A percentile compares a stretch with the other conserved stretches of the same genome.
Conservation (phyloP, 352 stramenopile species). For the Phytopythium montanum region DNA sequence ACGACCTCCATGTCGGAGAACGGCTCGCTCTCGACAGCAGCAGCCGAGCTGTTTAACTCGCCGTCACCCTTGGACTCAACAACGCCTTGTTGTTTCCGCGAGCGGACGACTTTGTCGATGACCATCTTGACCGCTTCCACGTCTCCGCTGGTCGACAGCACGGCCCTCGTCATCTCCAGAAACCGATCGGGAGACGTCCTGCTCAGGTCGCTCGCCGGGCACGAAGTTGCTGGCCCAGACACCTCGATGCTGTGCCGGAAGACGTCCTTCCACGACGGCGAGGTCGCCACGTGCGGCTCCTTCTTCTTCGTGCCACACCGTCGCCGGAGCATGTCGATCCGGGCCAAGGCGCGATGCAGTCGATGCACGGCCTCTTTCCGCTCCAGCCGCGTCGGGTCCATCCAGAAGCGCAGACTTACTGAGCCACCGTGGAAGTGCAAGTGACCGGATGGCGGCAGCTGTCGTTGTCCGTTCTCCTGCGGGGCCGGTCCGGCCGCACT, state of each 20-base stretch:
- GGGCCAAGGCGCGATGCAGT: slow-evolving; percentile 9
- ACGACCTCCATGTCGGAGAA: slow-evolving; percentile 16
- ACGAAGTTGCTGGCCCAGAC: neutral
- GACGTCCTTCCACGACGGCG: slow-evolving; percentile 6
- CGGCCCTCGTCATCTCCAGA: slow-evolving; percentile 1
- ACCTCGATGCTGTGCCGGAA: slow-evolving; percentile 25
- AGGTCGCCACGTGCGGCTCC: too few relatives aligned
- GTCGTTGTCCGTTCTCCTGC: neutral
- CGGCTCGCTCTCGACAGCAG: neutral
- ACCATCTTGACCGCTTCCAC: slow-evolving; percentile 19
- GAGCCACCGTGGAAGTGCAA: slow-evolving; percentile 28
- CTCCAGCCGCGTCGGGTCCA: slow-evolving; percentile 17
- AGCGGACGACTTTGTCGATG: slow-evolving; percentile 9
- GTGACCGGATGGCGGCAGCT: slow-evolving; percentile 22
- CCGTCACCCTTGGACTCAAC: slow-evolving; percentile 4
- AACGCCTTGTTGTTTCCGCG: neutral
- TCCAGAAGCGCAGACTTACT: slow-evolving; percentile 32
- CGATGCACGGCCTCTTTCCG: neutral
- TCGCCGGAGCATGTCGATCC: neutral
- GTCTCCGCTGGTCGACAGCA: slow-evolving; percentile 17
- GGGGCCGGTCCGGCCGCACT: too few relatives aligned
- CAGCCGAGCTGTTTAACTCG: neutral
- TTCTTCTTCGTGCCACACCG: neutral
- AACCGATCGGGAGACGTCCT: slow-evolving; percentile 8
- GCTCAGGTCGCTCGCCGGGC: slow-evolving; percentile 1